Percentiles rank a stretch among this genome's conserved stretches.
Evolutionary conservation across 163 green algal genomes (phyloP).

Genomic region (Coccomyxa subellipsoidea): DNA sequence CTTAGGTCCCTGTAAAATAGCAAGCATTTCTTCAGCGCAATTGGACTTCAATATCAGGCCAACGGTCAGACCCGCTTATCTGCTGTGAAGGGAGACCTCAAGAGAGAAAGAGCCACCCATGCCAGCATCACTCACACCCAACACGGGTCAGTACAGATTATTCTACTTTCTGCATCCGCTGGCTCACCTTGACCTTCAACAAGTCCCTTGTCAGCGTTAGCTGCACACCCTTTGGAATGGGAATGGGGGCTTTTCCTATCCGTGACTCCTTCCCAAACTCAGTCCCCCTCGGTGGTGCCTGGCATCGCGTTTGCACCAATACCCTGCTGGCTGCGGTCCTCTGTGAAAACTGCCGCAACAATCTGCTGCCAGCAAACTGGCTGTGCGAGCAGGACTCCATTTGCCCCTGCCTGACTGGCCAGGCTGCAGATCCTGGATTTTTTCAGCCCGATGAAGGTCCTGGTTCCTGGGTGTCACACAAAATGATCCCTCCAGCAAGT

Average conservation of each 20-base stretch:
- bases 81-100: too few relatives aligned
- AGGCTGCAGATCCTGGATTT: too few relatives aligned
- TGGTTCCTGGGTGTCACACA: too few relatives aligned
- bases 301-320: not conserved
- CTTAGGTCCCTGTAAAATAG: constrained; percentile 69
- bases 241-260: constrained; percentile 79
- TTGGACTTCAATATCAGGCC: not conserved
- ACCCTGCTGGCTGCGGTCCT: not conserved
- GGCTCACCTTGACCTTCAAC: constrained; percentile 90
- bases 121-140: too few relatives aligned
- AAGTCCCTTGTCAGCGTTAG: constrained; percentile 72
- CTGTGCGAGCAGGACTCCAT: not conserved
- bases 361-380: constrained; percentile 2
- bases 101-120: too few relatives aligned
- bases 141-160: too few relatives aligned
- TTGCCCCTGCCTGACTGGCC: not conserved
- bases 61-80: too few relatives aligned
- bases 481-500: not conserved
- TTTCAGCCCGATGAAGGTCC: too few relatives aligned
- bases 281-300: not conserved
- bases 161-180: too few relatives aligned
- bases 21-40: not conserved
- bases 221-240: constrained; percentile 78
- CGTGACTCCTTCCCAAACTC: constrained; percentile 60
- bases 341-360: not conserved